Base-by-base conservation (phyloP, 176 grass and related monocot species). In the Bothriochloa decipiens region DNA sequence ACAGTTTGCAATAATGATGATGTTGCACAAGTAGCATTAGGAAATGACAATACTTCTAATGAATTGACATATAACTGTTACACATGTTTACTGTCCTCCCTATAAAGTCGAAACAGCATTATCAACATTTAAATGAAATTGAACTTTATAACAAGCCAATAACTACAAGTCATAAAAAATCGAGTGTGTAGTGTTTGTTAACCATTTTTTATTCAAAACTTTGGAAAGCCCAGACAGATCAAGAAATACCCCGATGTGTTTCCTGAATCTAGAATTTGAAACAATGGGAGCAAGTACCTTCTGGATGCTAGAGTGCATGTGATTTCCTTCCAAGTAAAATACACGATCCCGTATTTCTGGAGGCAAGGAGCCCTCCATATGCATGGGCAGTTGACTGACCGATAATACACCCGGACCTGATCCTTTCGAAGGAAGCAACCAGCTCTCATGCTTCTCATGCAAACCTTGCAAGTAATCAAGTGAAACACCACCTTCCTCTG, bases 381-480 rank as follows among this genome's bases (percentile, higher is more conserved):
- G 86, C 10, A 47, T 23, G 28, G 93, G 91, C 68, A 99, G 84
- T 53, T 90, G 86, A 78, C 93, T 94, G 61, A 96, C 81, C 72
- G 97, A 94, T 71, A 96, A 79, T 4, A 96, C 68, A 76, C 86
- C 93, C 80, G 78, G 52, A 8, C 84, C 87, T 61, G 71, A 76
- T 40, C 76, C 82, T 88, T 96, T 80, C 0, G 84, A 81, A 89
- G 96, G 96, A 66, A 92, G 90, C 27, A 99, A 66, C 97, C 93
- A 99, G 37, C 86, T 94, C 91, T 99, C 93, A 76, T 99, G 97
- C 78, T 99, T 99, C 90, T 99, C 93, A 84, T 96, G 97, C 74
- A 99, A 82, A 57, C 91, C 93, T 91, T 69, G 88, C 83, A 96
- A 74, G 73, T 99, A 99, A 22, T 99, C 93, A 70, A 99, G 81